A percentile compares a stretch with the other conserved stretches of the same genome.
These are phyloP conservation scores for Haematococcus lacustris DNA, from an alignment of 139 green algal species.

Conservation along the genomic window DNA sequence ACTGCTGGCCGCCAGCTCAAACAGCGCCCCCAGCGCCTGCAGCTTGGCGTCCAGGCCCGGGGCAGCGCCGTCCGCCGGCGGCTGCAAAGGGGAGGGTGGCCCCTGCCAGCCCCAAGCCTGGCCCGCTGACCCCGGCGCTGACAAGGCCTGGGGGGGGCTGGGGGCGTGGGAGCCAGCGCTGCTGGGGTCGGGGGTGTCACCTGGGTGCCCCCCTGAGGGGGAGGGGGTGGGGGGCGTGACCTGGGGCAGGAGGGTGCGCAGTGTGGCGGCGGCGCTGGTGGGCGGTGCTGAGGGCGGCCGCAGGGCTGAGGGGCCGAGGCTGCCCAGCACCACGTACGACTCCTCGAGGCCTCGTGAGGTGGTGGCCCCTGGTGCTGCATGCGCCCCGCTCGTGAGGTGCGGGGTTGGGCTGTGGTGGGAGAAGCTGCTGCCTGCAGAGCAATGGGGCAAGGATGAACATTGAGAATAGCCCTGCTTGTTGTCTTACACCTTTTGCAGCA, in stretches of 20 bases:
- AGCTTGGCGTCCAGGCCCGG: conserved; percentile 58
- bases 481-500: not conserved
- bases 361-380: not conserved
- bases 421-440: not conserved
- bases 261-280: not conserved
- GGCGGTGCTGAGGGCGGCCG: too few relatives aligned
- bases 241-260: not conserved
- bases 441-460: not conserved
- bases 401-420: too few relatives aligned
- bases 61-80: too few relatives aligned
- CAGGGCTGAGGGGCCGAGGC: not conserved
- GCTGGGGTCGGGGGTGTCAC: not conserved
- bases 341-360: not conserved
- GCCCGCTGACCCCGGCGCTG: not conserved
- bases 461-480: too few relatives aligned
- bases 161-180: not conserved
- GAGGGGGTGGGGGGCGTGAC: too few relatives aligned
- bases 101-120: too few relatives aligned
- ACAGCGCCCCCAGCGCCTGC: conserved; percentile 41
- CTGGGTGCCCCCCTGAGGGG: not conserved
- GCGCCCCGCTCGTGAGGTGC: too few relatives aligned
- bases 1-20: conserved; percentile 55
- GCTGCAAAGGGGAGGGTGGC: too few relatives aligned
- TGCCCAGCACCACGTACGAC: not conserved
- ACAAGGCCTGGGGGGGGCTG: too few relatives aligned